Evolutionary conservation across 495 filamentous ascomycete genomes (phyloP).

Genomic region (Penicillium macrosclerotiorum): DNA sequence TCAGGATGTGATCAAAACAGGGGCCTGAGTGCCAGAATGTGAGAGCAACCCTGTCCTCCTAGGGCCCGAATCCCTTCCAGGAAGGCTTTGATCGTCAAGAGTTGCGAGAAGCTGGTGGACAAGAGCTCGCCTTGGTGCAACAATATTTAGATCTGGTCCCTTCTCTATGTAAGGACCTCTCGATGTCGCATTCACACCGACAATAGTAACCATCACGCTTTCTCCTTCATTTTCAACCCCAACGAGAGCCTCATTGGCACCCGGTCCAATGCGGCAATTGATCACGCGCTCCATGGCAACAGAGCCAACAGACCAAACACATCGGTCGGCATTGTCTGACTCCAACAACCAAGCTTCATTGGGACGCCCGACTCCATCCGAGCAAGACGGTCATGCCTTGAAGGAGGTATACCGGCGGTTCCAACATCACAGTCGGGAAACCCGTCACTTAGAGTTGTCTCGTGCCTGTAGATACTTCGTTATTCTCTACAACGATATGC

Average conservation of each 20-base stretch:
- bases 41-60: too few relatives aligned
- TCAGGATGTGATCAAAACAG: background rate
- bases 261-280: background rate
- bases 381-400: constrained; percentile 1
- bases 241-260: constrained; percentile 1
- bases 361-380: background rate
- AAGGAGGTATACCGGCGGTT: background rate
- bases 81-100: background rate
- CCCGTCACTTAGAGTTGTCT: constrained; percentile 11
- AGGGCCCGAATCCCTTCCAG: background rate
- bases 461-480: constrained; percentile 12
- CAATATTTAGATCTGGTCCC: background rate
- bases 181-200: too few relatives aligned
- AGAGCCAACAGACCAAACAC: background rate
- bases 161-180: too few relatives aligned
- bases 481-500: constrained; percentile 13
- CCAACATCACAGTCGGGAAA: constrained; percentile 3
- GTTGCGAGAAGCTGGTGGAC: too few relatives aligned
- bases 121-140: too few relatives aligned
- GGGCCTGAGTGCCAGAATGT: background rate
- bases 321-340: background rate
- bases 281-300: background rate
- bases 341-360: background rate
- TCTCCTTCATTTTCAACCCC: too few relatives aligned
- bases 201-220: too few relatives aligned